These are phyloP conservation scores for Psilocybe sp. DNA, from an alignment of 768 basidiomycete genomes.

Conservation along the genomic window DNA sequence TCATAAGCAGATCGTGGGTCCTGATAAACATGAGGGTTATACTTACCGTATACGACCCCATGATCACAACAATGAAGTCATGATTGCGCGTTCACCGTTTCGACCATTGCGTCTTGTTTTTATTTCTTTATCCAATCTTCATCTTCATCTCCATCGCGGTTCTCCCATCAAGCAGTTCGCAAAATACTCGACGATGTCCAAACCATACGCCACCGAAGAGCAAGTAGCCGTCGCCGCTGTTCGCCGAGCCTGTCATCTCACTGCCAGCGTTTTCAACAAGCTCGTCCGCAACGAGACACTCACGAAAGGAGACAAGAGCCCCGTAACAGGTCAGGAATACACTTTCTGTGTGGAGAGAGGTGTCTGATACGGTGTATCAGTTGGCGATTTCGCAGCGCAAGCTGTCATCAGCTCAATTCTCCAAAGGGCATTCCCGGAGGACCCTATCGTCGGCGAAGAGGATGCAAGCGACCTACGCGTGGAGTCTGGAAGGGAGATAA, in stretches of 20 bases:
- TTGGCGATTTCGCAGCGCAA: constrained; percentile 93
- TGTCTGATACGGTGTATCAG: constrained; percentile 33
- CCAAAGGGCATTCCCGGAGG: constrained; percentile 70
- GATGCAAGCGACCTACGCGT: constrained; percentile 75
- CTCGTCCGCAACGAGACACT: constrained; percentile 84
- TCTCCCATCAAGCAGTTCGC: constrained; percentile 2
- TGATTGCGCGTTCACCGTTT: too few species aligned
- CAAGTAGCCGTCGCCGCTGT: constrained; percentile 86
- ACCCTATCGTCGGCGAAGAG: constrained; percentile 94
- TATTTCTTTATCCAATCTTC: too few species aligned
- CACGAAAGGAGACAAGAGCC: constrained; percentile 88
- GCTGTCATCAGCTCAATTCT: constrained; percentile 87
- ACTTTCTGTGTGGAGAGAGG: not conserved
- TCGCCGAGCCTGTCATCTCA: constrained; percentile 79
- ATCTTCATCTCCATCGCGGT: too few species aligned
- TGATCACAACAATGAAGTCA: too few species aligned
- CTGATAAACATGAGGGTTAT: too few species aligned
- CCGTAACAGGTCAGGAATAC: constrained; percentile 68
- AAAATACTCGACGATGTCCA: constrained; percentile 43
- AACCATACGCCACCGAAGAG: constrained; percentile 63
- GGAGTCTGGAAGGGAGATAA: constrained; percentile 18
- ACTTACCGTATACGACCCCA: too few species aligned
- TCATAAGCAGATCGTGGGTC: too few species aligned
- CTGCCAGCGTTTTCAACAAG: constrained; percentile 81
- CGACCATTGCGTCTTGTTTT: too few species aligned